phyloP scores from a whole-genome alignment of 306 rosid species.

The Rubus parviflorus region DNA sequence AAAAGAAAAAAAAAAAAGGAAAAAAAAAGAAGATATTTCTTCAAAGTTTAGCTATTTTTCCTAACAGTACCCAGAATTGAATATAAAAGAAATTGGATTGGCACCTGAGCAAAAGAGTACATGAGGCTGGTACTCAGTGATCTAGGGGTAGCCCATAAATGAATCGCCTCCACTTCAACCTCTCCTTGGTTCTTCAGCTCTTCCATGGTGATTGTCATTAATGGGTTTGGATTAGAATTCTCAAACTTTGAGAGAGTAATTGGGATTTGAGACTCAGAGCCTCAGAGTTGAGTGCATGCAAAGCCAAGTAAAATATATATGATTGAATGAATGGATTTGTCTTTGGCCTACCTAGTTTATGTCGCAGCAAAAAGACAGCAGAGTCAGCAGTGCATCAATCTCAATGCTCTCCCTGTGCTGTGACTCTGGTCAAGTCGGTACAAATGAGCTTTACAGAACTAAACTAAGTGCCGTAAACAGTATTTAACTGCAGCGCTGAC shows the following conservation, averaged over 20 bases:
- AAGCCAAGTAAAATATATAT: background rate
- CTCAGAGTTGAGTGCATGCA: background rate
- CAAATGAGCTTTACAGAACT: background rate
- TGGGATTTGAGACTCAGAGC: background rate
- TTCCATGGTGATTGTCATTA: constrained; percentile 28
- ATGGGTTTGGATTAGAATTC: background rate
- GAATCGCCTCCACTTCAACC: constrained; percentile 62
- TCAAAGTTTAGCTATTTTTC: constrained; percentile 4
- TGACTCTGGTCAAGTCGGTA: background rate
- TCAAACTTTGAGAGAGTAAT: background rate
- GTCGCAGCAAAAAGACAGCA: background rate
- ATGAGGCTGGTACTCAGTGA: constrained; percentile 73
- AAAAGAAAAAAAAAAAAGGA: too few relatives aligned
- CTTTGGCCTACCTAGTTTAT: background rate
- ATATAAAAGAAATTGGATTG: background rate
- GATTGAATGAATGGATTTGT: background rate
- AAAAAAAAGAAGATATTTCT: background rate
- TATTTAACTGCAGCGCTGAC: background rate
- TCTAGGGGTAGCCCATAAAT: constrained; percentile 80
- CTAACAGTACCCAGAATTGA: background rate
- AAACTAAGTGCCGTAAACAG: background rate
- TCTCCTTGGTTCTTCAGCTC: constrained; percentile 33
- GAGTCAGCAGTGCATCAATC: background rate
- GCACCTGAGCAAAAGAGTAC: constrained; percentile 85
- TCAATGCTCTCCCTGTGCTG: background rate